Conservation (phyloP, 2,329 filamentous ascomycete genomes). For the Hysterium pulicare region DNA sequence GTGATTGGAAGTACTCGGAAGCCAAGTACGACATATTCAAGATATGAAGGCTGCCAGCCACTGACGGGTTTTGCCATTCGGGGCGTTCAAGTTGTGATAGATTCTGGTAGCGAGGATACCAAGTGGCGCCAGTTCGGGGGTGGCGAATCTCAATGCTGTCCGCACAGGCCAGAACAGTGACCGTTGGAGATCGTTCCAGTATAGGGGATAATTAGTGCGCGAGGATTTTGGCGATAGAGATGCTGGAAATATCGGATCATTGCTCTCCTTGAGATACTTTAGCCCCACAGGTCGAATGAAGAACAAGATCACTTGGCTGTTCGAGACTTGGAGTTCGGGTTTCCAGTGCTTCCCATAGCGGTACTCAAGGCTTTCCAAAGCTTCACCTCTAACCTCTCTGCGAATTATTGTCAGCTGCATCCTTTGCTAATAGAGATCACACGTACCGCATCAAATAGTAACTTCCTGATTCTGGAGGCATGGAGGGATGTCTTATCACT, state of each 20-base stretch:
- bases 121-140: conserved; percentile 5
- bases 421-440: not conserved
- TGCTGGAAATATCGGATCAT: conserved; percentile 12
- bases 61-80: conserved; percentile 6
- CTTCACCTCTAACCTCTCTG: conserved; percentile 7
- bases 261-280: conserved; percentile 5
- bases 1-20: conserved; percentile 7
- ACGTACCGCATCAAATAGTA: conserved; percentile 4
- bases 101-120: conserved; percentile 11
- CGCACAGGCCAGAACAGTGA: conserved; percentile 11
- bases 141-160: conserved; percentile 10
- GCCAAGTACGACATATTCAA: conserved; percentile 11
- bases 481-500: conserved; percentile 3
- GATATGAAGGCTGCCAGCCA: conserved; percentile 9
- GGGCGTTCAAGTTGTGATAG: conserved; percentile 2
- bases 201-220: conserved; percentile 4
- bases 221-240: not conserved
- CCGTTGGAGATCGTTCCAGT: conserved; percentile 5
- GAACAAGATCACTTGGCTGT: conserved; percentile 8
- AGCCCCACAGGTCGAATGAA: conserved; percentile 9
- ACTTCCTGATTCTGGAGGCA: not conserved
- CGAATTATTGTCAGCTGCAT: not conserved
- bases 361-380: conserved; percentile 1
- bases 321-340: conserved; percentile 8
- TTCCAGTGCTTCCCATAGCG: conserved; percentile 5